Conservation (phyloP, 2,329 filamentous ascomycete species). For the Monilinia laxa region DNA sequence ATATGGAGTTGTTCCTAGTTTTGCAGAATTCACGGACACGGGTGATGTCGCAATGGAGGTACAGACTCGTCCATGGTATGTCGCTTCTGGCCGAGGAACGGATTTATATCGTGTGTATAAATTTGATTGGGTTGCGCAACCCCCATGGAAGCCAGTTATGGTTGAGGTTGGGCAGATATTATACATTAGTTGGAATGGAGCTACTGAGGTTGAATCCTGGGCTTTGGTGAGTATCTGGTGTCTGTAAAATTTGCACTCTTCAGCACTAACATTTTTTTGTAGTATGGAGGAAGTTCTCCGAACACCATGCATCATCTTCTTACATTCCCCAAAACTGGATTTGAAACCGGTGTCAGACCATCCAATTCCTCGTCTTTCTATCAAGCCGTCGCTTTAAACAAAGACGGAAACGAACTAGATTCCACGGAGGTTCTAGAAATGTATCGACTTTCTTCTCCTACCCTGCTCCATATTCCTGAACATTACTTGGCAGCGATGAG, state of each 20-base stretch:
- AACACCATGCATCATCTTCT: background rate
- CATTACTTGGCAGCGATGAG: too few species aligned
- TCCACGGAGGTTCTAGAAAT: too few species aligned
- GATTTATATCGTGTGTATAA: slow-evolving; percentile 37
- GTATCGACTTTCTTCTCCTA: too few species aligned
- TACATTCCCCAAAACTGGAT: too few species aligned
- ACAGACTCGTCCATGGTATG: slow-evolving; percentile 43
- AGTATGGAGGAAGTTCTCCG: slow-evolving; percentile 6
- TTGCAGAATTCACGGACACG: slow-evolving; percentile 47
- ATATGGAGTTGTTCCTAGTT: slow-evolving; percentile 51
- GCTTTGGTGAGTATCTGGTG: slow-evolving; percentile 20
- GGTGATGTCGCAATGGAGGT: slow-evolving; percentile 46
- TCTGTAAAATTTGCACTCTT: background rate
- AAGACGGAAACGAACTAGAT: too few species aligned
- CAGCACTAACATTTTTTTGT: background rate
- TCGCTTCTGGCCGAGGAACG: slow-evolving; percentile 31
- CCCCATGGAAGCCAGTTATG: slow-evolving; percentile 33
- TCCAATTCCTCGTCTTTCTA: too few species aligned
- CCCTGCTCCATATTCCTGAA: too few species aligned
- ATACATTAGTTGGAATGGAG: slow-evolving; percentile 42
- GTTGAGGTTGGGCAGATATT: slow-evolving; percentile 30
- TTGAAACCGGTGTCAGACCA: too few species aligned
- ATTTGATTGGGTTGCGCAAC: slow-evolving; percentile 36
- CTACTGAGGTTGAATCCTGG: slow-evolving; percentile 38
- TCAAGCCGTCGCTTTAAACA: too few species aligned